Conservation (phyloP, 2,329 filamentous ascomycete species). For the Paracorniculantispora psalliotae region DNA sequence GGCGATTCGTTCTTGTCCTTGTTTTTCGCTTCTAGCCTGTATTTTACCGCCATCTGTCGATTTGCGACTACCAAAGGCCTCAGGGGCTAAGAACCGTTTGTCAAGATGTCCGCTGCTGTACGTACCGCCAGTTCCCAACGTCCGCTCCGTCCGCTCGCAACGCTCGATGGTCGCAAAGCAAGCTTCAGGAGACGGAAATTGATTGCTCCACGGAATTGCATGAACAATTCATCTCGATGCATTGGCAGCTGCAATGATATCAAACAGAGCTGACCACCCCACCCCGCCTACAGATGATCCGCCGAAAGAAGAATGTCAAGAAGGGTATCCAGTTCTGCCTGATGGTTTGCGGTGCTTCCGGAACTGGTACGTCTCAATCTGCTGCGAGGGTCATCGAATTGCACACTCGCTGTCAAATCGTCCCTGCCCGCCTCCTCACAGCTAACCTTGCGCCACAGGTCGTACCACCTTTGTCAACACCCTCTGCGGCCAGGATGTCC, state of each 20-base stretch:
- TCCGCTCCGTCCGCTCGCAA: neutral
- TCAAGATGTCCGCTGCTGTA: conserved; percentile 20
- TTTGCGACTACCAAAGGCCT: conserved; percentile 9
- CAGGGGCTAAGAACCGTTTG: conserved; percentile 13
- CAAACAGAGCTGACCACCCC: conserved; percentile 2
- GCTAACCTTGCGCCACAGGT: conserved; percentile 46
- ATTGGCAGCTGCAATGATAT: neutral
- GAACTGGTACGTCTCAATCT: conserved; percentile 70
- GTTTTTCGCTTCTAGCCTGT: neutral
- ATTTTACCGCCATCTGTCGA: conserved; percentile 5
- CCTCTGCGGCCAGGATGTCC: conserved; percentile 89
- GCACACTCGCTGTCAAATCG: neutral
- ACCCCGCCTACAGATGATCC: conserved; percentile 73
- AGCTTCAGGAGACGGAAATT: neutral
- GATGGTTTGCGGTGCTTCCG: conserved; percentile 99
- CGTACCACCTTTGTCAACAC: conserved; percentile 99
- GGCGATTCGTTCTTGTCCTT: neutral
- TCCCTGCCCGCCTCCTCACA: neutral
- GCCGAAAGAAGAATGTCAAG: conserved; percentile 99
- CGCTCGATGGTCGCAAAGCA: neutral
- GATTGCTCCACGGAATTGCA: neutral
- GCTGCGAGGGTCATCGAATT: neutral
- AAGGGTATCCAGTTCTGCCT: conserved; percentile 99
- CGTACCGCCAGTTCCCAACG: conserved; percentile 11
- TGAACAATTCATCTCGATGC: neutral